Evolutionary conservation across 1,284 basidiomycete genomes (phyloP).

Genomic region (Rhodotorula mucilaginosa): DNA sequence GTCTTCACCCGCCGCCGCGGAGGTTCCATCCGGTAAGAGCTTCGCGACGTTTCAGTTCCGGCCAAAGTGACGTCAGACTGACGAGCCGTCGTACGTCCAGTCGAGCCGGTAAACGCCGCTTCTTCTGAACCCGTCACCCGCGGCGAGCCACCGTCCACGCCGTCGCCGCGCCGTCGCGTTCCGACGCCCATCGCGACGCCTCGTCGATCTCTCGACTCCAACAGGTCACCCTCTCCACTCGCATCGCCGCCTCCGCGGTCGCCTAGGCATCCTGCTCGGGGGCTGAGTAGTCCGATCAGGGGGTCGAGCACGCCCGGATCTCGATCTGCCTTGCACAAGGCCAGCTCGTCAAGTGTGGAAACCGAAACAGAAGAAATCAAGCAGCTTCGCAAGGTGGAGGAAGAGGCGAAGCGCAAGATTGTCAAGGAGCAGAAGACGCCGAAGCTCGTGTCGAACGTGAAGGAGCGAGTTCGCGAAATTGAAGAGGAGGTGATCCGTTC

Average conservation of each 20-base stretch:
- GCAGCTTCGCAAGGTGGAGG: slow-evolving; percentile 8
- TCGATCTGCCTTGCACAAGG: neutral
- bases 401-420: slow-evolving; percentile 11
- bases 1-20: no score
- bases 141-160: no score
- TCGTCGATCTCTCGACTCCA: no score
- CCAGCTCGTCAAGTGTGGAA: neutral
- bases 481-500: slow-evolving; percentile 13
- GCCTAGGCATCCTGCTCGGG: neutral
- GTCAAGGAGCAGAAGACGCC: slow-evolving; percentile 8
- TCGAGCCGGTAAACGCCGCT: no score
- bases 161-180: no score
- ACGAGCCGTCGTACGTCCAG: no score
- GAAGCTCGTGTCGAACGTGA: slow-evolving; percentile 33
- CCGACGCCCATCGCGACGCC: no score
- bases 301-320: neutral
- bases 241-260: neutral
- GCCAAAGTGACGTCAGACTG: no score
- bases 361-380: slow-evolving; percentile 14
- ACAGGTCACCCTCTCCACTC: no score
- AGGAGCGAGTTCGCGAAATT: slow-evolving; percentile 30
- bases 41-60: no score
- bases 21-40: no score
- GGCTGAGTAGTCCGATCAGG: neutral
- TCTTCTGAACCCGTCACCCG: no score